A percentile compares a stretch with the other conserved stretches of the same genome.
Conservation (phyloP, 345 rosid genomes). For the Hevea brasiliensis region DNA sequence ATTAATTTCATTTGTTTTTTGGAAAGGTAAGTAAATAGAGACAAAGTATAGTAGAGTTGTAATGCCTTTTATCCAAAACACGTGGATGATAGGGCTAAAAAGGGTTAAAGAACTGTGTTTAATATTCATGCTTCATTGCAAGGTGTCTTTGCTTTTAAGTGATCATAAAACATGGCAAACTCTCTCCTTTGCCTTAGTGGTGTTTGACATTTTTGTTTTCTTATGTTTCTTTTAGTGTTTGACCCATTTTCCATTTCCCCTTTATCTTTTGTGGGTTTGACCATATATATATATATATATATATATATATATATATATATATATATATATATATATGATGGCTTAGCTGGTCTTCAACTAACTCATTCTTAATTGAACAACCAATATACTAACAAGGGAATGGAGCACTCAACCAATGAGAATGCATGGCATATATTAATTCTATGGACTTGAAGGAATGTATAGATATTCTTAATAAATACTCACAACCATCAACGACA, state of each 20-base stretch:
- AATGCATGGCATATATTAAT: neutral
- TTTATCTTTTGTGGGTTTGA: slow-evolving; percentile 15
- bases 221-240: slow-evolving; percentile 16
- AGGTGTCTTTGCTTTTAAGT: slow-evolving; percentile 23
- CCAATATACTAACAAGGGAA: neutral
- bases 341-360: slow-evolving; percentile 12
- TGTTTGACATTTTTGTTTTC: slow-evolving; percentile 26
- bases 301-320: too few relatives aligned
- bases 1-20: slow-evolving; percentile 1
- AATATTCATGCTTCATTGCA: neutral
- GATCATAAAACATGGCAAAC: neutral
- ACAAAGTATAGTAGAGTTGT: neutral
- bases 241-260: slow-evolving; percentile 22
- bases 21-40: neutral
- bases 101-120: neutral
- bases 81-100: slow-evolving; percentile 25
- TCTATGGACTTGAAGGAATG: neutral
- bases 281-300: neutral
- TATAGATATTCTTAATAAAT: neutral
- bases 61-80: slow-evolving; percentile 20
- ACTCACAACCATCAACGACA: too few relatives aligned
- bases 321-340: neutral
- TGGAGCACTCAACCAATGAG: slow-evolving; percentile 1
- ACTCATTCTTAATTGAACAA: slow-evolving; percentile 3
- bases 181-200: slow-evolving; percentile 11